phyloP scores from a whole-genome alignment of 192 early-diverging fungal genomes.

The Pecoramyces ruminantium region DNA sequence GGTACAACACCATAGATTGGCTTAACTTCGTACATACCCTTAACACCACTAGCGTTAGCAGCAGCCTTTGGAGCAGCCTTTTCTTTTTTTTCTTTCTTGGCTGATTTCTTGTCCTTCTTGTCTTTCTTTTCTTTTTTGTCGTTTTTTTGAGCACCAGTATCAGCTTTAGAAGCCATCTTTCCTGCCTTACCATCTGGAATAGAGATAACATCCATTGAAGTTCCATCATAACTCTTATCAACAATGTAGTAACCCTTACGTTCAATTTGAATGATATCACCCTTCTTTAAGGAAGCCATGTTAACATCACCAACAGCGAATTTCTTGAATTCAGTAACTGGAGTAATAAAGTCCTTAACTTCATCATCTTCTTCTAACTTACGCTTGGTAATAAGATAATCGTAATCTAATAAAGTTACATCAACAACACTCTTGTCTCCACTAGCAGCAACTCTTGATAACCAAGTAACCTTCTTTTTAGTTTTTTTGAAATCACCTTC shows the following conservation, averaged over 20 bases:
- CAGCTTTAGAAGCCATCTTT: slow-evolving; percentile 46
- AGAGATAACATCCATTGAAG: slow-evolving; percentile 35
- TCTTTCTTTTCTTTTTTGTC: slow-evolving; percentile 3
- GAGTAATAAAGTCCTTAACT: slow-evolving; percentile 64
- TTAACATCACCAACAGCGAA: slow-evolving; percentile 8
- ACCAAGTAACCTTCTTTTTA: slow-evolving; percentile 98
- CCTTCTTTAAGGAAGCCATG: slow-evolving; percentile 5
- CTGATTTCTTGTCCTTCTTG: slow-evolving; percentile 36
- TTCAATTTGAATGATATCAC: slow-evolving; percentile 91
- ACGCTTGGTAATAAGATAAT: slow-evolving; percentile 96
- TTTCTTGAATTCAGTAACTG: slow-evolving; percentile 64
- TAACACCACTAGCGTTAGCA: slow-evolving; percentile 11
- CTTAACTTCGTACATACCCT: not conserved
- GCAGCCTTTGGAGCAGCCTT: slow-evolving; percentile 30
- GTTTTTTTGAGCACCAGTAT: slow-evolving; percentile 8
- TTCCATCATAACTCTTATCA: slow-evolving; percentile 36
- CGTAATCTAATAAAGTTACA: slow-evolving; percentile 70
- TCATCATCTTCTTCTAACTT: slow-evolving; percentile 87
- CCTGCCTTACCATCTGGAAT: slow-evolving; percentile 88
- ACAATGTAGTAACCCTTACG: slow-evolving; percentile 88
- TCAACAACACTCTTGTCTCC: slow-evolving; percentile 37
- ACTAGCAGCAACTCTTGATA: slow-evolving; percentile 19
- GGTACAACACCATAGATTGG: not conserved
- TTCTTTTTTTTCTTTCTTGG: slow-evolving; percentile 3
- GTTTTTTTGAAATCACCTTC: slow-evolving; percentile 95